phyloP scores from a whole-genome alignment of 2,329 filamentous ascomycete genomes.

The Talaromyces sp. region DNA sequence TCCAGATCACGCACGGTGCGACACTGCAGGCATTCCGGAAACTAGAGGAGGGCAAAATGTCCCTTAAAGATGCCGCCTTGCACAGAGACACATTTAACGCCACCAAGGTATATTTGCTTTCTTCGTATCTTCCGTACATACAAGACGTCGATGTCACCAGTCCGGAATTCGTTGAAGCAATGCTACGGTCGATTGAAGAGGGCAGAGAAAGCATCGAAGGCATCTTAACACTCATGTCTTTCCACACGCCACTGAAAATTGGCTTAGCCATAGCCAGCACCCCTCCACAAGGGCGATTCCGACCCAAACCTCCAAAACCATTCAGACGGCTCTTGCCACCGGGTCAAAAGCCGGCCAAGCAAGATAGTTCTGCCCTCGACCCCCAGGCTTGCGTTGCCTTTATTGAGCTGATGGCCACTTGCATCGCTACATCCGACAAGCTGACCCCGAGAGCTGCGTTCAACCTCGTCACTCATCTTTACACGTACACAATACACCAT shows the following conservation, averaged over 20 bases:
- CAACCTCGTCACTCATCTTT: slow-evolving; percentile 43
- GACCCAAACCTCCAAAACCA: background rate
- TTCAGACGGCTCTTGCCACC: slow-evolving; percentile 8
- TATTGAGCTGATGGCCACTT: slow-evolving; percentile 40
- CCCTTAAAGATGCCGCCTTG: slow-evolving; percentile 23
- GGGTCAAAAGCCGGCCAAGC: slow-evolving; percentile 4
- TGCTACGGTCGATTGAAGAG: slow-evolving; percentile 24
- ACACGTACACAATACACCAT: slow-evolving; percentile 38
- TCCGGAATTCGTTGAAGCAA: slow-evolving; percentile 24
- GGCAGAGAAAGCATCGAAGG: slow-evolving; percentile 22
- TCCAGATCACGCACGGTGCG: slow-evolving; percentile 16
- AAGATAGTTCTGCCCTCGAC: slow-evolving; percentile 17
- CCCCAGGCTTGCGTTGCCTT: slow-evolving; percentile 35
- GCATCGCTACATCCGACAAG: slow-evolving; percentile 33
- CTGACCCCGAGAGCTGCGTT: slow-evolving; percentile 37
- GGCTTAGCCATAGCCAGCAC: slow-evolving; percentile 28
- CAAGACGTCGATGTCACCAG: slow-evolving; percentile 28
- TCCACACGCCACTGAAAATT: slow-evolving; percentile 33
- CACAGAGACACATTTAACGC: slow-evolving; percentile 21
- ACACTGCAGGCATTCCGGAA: slow-evolving; percentile 18
- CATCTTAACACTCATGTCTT: slow-evolving; percentile 28
- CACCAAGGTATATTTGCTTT: slow-evolving; percentile 20
- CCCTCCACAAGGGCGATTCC: slow-evolving; percentile 1
- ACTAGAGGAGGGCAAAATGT: slow-evolving; percentile 21
- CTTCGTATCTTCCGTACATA: slow-evolving; percentile 25